phyloP scores from a whole-genome alignment of 306 rosid genomes.

The Pterocarpus santalinus region DNA sequence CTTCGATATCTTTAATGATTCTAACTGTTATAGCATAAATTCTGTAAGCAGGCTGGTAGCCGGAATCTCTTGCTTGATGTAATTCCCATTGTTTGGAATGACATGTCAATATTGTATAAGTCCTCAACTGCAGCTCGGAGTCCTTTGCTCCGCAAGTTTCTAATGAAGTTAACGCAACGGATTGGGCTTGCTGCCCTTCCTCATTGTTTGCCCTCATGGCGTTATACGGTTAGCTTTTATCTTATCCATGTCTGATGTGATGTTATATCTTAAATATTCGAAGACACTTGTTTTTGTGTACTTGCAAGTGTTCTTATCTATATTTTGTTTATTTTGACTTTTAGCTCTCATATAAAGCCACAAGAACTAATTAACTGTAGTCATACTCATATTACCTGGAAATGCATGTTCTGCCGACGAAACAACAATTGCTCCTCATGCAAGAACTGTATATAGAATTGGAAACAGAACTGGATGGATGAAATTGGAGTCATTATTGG shows the following conservation, averaged over 20 bases:
- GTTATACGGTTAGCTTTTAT: slow-evolving; percentile 74
- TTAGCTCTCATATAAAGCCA: slow-evolving; percentile 27
- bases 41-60: slow-evolving; percentile 80
- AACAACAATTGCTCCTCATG: slow-evolving; percentile 32
- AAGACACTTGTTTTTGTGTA: slow-evolving; percentile 27
- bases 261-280: slow-evolving; percentile 26
- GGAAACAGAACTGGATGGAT: slow-evolving; percentile 39
- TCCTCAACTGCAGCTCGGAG: slow-evolving; percentile 78
- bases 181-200: slow-evolving; percentile 89
- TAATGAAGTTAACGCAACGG: slow-evolving; percentile 90
- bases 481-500: slow-evolving; percentile 28
- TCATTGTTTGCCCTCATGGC: slow-evolving; percentile 83
- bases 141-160: slow-evolving; percentile 86
- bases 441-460: slow-evolving; percentile 35
- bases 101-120: slow-evolving; percentile 70
- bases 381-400: slow-evolving; percentile 24
- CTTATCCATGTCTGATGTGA: slow-evolving; percentile 21
- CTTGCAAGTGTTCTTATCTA: slow-evolving; percentile 32
- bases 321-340: slow-evolving; percentile 29
- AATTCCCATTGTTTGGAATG: slow-evolving; percentile 83
- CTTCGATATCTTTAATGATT: slow-evolving; percentile 37
- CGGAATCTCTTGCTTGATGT: slow-evolving; percentile 78
- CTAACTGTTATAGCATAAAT: slow-evolving; percentile 52
- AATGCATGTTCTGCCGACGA: slow-evolving; percentile 35
- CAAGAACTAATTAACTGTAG: slow-evolving; percentile 22